Evolutionary conservation across 139 green algal species (phyloP).

Genomic region (Picochlorum sp.): DNA sequence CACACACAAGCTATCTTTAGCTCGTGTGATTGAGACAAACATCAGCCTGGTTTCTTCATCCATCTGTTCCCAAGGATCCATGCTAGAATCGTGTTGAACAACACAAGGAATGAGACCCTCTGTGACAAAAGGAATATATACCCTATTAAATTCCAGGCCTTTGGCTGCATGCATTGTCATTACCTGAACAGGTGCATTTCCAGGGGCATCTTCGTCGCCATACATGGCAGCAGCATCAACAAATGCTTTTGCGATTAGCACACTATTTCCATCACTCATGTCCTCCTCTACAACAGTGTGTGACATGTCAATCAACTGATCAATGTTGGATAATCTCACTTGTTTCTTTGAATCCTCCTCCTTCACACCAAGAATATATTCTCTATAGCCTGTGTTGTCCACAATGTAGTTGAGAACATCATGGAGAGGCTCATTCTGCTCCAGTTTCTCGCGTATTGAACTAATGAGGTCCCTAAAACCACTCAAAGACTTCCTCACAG

Average conservation of each 20-base stretch:
- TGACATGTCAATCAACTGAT: too few relatives aligned
- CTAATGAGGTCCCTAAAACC: conserved; percentile 17
- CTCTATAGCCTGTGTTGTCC: conserved; percentile 10
- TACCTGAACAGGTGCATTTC: conserved; percentile 32
- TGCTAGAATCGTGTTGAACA: too few relatives aligned
- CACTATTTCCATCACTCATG: not conserved
- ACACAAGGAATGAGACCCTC: conserved; percentile 8
- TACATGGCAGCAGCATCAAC: conserved; percentile 38
- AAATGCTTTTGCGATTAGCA: conserved; percentile 23
- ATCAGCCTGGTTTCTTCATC: conserved; percentile 26
- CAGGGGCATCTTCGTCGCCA: conserved; percentile 16
- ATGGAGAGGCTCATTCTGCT: conserved; percentile 6
- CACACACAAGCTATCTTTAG: conserved; percentile 16
- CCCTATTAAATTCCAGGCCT: conserved; percentile 48
- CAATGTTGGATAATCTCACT: not conserved
- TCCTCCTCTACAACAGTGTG: not conserved
- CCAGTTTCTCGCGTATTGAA: not conserved
- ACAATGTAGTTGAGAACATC: conserved; percentile 13
- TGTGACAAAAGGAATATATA: conserved; percentile 36
- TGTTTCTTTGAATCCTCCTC: conserved; percentile 10
- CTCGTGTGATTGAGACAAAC: conserved; percentile 25
- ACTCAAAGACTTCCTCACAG: conserved; percentile 11
- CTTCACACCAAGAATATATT: conserved; percentile 18
- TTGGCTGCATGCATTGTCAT: conserved; percentile 57
- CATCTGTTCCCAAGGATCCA: too few relatives aligned